phyloP scores from a whole-genome alignment of 208 protist species.

The Trypanosoma caninum region DNA sequence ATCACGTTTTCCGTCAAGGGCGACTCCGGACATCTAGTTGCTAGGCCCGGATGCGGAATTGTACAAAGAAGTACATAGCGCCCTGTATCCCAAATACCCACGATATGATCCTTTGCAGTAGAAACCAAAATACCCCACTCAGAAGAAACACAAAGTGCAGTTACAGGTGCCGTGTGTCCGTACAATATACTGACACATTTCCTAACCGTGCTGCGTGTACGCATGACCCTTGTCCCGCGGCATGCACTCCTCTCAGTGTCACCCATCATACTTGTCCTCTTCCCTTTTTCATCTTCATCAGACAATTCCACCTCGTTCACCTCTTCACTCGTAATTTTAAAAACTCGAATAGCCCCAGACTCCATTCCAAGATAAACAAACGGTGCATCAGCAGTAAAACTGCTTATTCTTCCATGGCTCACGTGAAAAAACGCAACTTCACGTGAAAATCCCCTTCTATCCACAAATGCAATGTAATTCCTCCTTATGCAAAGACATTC shows the following conservation, averaged over 20 bases:
- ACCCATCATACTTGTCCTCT: background rate
- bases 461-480: slow-evolving; percentile 24
- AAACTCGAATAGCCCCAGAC: slow-evolving; percentile 26
- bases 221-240: background rate
- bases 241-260: slow-evolving; percentile 2
- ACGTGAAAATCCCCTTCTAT: slow-evolving; percentile 21
- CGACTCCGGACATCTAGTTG: slow-evolving; percentile 10
- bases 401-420: slow-evolving; percentile 11
- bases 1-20: slow-evolving; percentile 2
- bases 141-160: slow-evolving; percentile 13
- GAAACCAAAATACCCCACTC: slow-evolving; percentile 37
- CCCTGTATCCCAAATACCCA: slow-evolving; percentile 26
- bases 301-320: slow-evolving; percentile 15
- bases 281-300: slow-evolving; percentile 3
- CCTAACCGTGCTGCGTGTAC: slow-evolving; percentile 1
- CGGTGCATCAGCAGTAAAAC: slow-evolving; percentile 13
- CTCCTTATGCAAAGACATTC: slow-evolving; percentile 17
- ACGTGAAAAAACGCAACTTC: slow-evolving; percentile 25
- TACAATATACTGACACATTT: slow-evolving; percentile 20
- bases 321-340: slow-evolving; percentile 17
- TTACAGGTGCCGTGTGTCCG: slow-evolving; percentile 27
- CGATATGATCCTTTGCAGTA: slow-evolving; percentile 21
- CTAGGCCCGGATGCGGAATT: slow-evolving; percentile 8
- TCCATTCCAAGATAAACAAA: slow-evolving; percentile 29
- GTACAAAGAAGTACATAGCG: slow-evolving; percentile 26